Evolutionary conservation across 2,329 filamentous ascomycete genomes (phyloP), one percentile per base, ranked within the genome.

Genomic region (Aspergillus versicolor): DNA sequence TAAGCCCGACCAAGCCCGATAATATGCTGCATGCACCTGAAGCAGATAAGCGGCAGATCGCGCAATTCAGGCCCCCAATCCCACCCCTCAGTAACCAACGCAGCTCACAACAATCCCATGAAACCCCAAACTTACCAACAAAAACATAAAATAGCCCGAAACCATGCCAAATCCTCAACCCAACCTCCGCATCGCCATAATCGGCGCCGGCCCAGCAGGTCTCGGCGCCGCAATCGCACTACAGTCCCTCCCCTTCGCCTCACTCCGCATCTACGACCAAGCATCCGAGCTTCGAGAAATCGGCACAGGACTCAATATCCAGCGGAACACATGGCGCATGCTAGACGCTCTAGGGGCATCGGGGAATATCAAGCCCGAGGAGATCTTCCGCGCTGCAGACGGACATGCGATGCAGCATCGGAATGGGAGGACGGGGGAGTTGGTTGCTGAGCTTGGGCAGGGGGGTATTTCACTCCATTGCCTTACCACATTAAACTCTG

Each of bases 291-390:
- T 62, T 0, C 52, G 55, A 7, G 60, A 62, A 30, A 52, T 58
- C 2, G 60, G 60, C 11, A 56, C 58, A 2, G 60, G 58, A 0
- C 55, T 60, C n/a, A 60, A 53, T 22, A 45, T 60, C 5, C 58
- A 60, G 12, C 49, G 50, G 1, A 62, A 62, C 9, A 60, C 58
- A 1, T 62, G 60, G 55, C 60, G 58, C 12, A 62, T 58, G 58
- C 24, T 60, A 4, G 60, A 62, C 4, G 21, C n/a, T 1, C 38
- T 62, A 12, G 55, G 52, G 1, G 60, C 51, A 7, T 58, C 57
- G 24, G 45, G 56, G 32, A 50, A 62, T 43, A 52, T 60, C 24
- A 44, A 60, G 5, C 52, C 34, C 3, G 43, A 47, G 9, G 38
- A 47, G 6, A 37, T 62, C 4, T 62, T 58, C 12, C 45, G 60